Evolutionary conservation across 129 eudicot species (phyloP).

Genomic region (Daucus carota): DH1_v3.0 NC_030385.2:46505001-46505500

Average conservation of each 20-base stretch:
- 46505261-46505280: not conserved
- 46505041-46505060: not conserved
- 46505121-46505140: not conserved
- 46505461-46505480: not conserved
- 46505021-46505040: not conserved
- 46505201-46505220: not conserved
- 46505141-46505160: conserved; percentile 1
- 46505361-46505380: not conserved
- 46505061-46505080: not conserved
- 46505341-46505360: not conserved
- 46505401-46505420: conserved; percentile 7
- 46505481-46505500: not conserved
- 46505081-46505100: not conserved
- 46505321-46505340: not conserved
- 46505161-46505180: not conserved
- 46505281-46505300: not conserved
- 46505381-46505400: not conserved
- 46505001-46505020: no score
- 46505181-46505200: not conserved
- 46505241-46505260: not conserved
- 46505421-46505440: not conserved
- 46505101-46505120: not conserved
- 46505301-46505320: not conserved
- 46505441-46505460: not conserved
- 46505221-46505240: not conserved